These are phyloP conservation scores for Paracoccidioides lutzii DNA, from an alignment of 2,329 filamentous ascomycete species.

Conservation along the genomic window DNA sequence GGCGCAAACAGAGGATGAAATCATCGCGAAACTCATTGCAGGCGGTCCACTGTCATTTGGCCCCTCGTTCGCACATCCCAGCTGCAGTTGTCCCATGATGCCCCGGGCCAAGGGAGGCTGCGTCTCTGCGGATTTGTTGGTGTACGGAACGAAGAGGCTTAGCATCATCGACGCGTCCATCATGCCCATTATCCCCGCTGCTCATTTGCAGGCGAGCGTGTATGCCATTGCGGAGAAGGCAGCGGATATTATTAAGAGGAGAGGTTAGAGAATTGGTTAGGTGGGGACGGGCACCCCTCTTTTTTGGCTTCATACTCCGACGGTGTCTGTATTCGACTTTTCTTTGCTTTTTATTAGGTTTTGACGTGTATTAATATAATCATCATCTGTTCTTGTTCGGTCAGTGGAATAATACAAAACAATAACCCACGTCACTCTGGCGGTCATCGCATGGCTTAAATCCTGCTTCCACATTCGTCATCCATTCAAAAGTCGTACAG, in stretches of 20 bases:
- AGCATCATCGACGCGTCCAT: slow-evolving; percentile 26
- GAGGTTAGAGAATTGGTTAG: background rate
- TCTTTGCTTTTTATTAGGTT: no score
- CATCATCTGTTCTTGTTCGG: no score
- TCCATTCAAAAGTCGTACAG: no score
- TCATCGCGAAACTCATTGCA: slow-evolving; percentile 6
- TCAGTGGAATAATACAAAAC: no score
- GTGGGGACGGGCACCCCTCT: no score
- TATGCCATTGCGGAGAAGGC: slow-evolving; percentile 25
- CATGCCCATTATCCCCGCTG: slow-evolving; percentile 23
- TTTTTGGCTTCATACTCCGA: background rate
- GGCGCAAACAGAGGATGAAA: slow-evolving; percentile 6
- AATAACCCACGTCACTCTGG: no score
- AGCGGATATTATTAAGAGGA: slow-evolving; percentile 17
- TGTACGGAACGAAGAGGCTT: slow-evolving; percentile 21
- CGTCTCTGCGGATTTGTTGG: slow-evolving; percentile 18
- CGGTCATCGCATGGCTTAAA: no score
- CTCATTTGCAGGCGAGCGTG: slow-evolving; percentile 26
- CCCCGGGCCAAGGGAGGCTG: slow-evolving; percentile 20
- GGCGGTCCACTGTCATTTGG: background rate
- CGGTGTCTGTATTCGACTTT: no score
- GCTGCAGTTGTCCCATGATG: slow-evolving; percentile 24
- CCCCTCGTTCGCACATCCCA: slow-evolving; percentile 16
- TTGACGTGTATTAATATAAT: no score
- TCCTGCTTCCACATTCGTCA: no score